Percentiles rank a stretch among this genome's conserved stretches.
These are phyloP conservation scores for Noccaea caerulescens DNA, from an alignment of 345 rosid genomes.

Conservation along the genomic window DNA sequence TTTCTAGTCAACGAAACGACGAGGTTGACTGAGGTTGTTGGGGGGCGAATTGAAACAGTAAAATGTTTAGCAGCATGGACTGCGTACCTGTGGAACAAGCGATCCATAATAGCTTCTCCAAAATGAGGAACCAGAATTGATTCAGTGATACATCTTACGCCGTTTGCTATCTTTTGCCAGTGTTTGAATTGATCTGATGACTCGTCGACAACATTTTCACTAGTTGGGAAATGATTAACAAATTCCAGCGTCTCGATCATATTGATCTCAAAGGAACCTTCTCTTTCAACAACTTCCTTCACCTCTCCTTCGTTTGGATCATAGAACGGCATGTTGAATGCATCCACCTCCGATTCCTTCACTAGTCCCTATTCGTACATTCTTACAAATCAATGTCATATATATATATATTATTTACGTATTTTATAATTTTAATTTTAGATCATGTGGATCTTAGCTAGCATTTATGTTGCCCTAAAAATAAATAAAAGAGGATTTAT, in stretches of 20 bases:
- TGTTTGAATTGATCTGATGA: not conserved
- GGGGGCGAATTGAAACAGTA: not conserved
- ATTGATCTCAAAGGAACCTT: conserved; percentile 42
- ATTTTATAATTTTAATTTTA: no score
- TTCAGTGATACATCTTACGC: not conserved
- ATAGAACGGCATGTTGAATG: conserved; percentile 43
- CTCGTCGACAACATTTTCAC: not conserved
- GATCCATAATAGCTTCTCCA: conserved; percentile 17
- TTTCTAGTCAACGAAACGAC: conserved; percentile 1
- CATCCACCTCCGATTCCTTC: conserved; percentile 28
- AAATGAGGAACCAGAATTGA: conserved; percentile 17
- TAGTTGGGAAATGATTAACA: not conserved
- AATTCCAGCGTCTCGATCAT: conserved; percentile 12
- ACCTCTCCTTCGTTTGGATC: conserved; percentile 38
- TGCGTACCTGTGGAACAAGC: conserved; percentile 7
- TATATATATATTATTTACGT: no score
- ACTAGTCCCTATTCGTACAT: conserved; percentile 37
- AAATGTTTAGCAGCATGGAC: conserved; percentile 5
- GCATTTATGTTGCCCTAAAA: not conserved
- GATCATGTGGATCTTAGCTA: no score
- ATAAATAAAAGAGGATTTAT: not conserved
- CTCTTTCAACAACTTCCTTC: conserved; percentile 27
- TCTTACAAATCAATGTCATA: not conserved
- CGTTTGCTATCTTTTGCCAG: not conserved
- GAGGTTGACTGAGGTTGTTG: not conserved